These are phyloP conservation scores for Coemansia sp. DNA, from an alignment of 192 early-diverging fungal genomes.

Conservation along the genomic window DNA sequence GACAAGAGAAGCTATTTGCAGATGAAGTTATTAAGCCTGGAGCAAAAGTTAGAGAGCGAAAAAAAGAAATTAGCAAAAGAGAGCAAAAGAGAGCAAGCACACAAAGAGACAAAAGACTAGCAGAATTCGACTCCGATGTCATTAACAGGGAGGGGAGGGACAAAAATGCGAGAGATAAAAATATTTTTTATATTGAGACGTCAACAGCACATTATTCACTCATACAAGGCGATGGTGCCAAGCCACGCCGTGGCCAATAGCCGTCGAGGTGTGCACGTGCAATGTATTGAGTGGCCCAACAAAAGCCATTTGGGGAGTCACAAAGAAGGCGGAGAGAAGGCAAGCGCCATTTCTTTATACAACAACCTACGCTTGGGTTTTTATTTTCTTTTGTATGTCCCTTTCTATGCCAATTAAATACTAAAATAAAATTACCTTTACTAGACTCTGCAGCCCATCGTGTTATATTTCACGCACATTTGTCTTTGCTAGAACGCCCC, in stretches of 20 bases:
- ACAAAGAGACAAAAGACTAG: too few species aligned
- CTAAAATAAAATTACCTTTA: too few species aligned
- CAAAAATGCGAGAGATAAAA: not conserved
- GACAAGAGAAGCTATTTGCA: not conserved
- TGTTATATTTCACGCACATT: too few species aligned
- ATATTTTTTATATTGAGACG: not conserved
- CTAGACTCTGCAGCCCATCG: too few species aligned
- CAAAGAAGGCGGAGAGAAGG: too few species aligned
- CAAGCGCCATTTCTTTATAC: not conserved
- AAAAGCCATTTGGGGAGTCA: not conserved
- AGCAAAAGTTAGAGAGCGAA: not conserved
- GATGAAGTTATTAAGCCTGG: slow-evolving; percentile 4
- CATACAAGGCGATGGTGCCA: not conserved
- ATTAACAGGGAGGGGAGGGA: not conserved
- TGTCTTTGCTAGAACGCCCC: too few species aligned
- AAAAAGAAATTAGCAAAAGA: not conserved
- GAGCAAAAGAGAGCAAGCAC: too few species aligned
- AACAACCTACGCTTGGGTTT: not conserved
- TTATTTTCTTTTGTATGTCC: too few species aligned
- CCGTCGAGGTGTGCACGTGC: slow-evolving; percentile 6
- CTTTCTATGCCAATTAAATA: too few species aligned
- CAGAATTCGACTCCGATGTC: too few species aligned
- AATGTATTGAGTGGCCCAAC: not conserved
- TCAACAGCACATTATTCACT: not conserved
- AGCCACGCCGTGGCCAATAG: slow-evolving; percentile 9